These are phyloP conservation scores for Homolaphlyctis polyrhiza DNA, from an alignment of 371 early-diverging fungal genomes.

Conservation along the genomic window DNA sequence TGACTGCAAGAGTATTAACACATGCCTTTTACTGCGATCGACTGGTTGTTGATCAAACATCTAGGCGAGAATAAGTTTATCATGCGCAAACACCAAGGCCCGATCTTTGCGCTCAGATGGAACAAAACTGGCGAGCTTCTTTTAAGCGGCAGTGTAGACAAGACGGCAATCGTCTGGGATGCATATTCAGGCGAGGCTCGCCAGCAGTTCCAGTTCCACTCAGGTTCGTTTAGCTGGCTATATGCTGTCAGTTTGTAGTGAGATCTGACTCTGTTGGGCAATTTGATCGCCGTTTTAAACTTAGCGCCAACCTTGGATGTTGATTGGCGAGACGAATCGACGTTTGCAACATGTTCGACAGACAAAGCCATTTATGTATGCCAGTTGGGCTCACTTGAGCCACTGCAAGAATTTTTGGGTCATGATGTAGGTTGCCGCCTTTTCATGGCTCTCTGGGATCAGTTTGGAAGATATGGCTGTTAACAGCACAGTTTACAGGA, in stretches of 20 bases:
- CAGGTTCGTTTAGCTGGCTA: constrained; percentile 36
- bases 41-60: neutral
- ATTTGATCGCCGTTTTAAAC: too few relatives aligned
- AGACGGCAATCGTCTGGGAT: constrained; percentile 83
- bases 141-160: constrained; percentile 76
- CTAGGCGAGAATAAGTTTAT: constrained; percentile 63
- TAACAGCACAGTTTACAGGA: too few relatives aligned
- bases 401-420: constrained; percentile 65
- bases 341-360: constrained; percentile 86
- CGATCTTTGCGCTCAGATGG: constrained; percentile 86
- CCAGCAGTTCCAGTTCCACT: constrained; percentile 74
- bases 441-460: neutral
- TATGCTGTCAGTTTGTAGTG: too few relatives aligned
- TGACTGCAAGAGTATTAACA: too few relatives aligned
- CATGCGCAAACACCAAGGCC: constrained; percentile 71
- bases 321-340: constrained; percentile 88
- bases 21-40: too few relatives aligned
- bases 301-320: constrained; percentile 71
- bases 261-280: too few relatives aligned
- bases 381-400: constrained; percentile 58
- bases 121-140: constrained; percentile 74
- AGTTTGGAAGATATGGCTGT: too few relatives aligned
- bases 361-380: constrained; percentile 82
- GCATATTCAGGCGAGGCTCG: constrained; percentile 66
- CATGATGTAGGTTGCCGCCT: constrained; percentile 48